These are phyloP conservation scores for Phytophthora brassicae DNA, from an alignment of 352 stramenopile genomes.

Conservation along the genomic window DNA sequence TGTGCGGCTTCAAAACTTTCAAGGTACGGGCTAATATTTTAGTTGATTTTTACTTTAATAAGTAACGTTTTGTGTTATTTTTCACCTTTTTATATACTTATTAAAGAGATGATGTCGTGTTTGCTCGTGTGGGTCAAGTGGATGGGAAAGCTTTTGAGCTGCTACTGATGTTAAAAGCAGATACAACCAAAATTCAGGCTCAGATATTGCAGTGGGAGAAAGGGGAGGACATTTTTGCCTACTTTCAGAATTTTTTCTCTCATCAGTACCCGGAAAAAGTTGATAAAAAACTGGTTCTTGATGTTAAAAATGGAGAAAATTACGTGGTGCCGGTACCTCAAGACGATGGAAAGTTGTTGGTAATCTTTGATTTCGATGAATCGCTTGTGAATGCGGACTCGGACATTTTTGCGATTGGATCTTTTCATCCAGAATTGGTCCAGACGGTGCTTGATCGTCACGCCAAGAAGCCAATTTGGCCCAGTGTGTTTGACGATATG, in stretches of 20 bases:
- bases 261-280: slow-evolving; percentile 16
- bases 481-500: slow-evolving; percentile 60
- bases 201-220: slow-evolving; percentile 17
- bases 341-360: slow-evolving; percentile 24
- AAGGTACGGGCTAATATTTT: too few relatives aligned
- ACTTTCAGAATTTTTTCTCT: slow-evolving; percentile 27
- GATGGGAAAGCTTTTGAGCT: slow-evolving; percentile 1
- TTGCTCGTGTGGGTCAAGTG: slow-evolving; percentile 11
- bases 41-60: too few relatives aligned
- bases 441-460: slow-evolving; percentile 28
- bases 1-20: slow-evolving; percentile 45
- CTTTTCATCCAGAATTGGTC: slow-evolving; percentile 58
- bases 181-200: slow-evolving; percentile 12
- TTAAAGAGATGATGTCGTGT: slow-evolving; percentile 25
- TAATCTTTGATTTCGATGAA: slow-evolving; percentile 58
- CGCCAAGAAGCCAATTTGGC: slow-evolving; percentile 42
- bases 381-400: slow-evolving; percentile 62
- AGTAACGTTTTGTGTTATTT: too few relatives aligned
- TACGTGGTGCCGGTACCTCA: slow-evolving; percentile 14
- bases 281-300: neutral
- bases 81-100: neutral
- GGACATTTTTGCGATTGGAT: slow-evolving; percentile 64
- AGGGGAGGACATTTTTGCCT: slow-evolving; percentile 18
- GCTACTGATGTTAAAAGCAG: slow-evolving; percentile 9
- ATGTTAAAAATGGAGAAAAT: neutral